phyloP scores from a whole-genome alignment of 2,329 filamentous ascomycete species.

The Gremmenia infestans region DNA sequence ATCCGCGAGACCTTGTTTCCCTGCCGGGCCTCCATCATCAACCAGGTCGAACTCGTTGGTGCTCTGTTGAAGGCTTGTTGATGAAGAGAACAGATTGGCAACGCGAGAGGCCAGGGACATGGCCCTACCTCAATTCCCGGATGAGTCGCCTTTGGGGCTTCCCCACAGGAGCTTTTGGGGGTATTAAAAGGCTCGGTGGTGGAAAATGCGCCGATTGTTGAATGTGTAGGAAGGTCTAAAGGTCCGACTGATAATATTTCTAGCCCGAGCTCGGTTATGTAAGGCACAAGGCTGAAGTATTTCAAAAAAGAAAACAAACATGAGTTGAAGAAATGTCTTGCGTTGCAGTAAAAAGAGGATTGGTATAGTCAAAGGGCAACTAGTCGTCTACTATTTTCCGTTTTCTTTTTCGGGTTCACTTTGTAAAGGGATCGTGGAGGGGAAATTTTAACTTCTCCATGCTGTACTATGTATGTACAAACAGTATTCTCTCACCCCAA shows the following conservation, averaged over 20 bases:
- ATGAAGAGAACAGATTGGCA: conserved; percentile 45
- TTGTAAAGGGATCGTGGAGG: too few relatives aligned
- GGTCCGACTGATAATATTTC: neutral
- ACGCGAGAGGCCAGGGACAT: conserved; percentile 55
- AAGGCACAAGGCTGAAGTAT: neutral
- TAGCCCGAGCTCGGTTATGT: neutral
- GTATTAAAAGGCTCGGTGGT: neutral
- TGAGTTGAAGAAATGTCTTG: too few relatives aligned
- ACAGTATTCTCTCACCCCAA: too few relatives aligned
- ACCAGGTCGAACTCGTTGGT: conserved; percentile 29
- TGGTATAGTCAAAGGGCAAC: too few relatives aligned
- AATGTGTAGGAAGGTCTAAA: neutral
- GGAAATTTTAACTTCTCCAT: too few relatives aligned
- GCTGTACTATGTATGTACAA: too few relatives aligned
- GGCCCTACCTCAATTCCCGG: conserved; percentile 34
- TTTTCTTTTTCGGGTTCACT: too few relatives aligned
- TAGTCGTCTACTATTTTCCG: too few relatives aligned
- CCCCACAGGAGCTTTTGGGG: conserved; percentile 2
- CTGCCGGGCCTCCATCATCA: conserved; percentile 34
- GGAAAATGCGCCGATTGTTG: neutral
- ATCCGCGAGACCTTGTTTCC: conserved; percentile 29
- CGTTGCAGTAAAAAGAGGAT: too few relatives aligned
- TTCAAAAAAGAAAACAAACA: too few relatives aligned
- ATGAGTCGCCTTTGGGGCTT: conserved; percentile 16
- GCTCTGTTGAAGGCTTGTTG: conserved; percentile 20